Evolutionary conservation across 2,329 filamentous ascomycete species (phyloP).

Genomic region (Aspergillus hiratsukae): DNA sequence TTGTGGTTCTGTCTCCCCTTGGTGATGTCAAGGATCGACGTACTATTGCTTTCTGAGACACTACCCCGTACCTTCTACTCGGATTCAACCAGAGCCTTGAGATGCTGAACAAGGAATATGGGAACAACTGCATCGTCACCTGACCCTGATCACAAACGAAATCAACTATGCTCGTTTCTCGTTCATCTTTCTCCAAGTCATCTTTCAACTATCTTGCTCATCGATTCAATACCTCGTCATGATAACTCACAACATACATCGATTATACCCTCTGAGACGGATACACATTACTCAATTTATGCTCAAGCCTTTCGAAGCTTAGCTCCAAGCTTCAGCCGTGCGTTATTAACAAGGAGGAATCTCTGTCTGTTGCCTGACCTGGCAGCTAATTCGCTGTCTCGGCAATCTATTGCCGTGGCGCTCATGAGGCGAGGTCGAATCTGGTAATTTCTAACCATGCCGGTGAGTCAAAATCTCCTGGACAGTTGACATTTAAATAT

Average conservation of each 20-base stretch:
- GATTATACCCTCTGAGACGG: background rate
- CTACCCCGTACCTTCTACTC: constrained; percentile 6
- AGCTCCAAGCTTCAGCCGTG: background rate
- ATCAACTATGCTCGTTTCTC: background rate
- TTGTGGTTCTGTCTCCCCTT: background rate
- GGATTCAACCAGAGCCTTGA: background rate
- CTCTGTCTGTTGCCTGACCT: background rate
- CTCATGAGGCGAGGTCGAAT: background rate
- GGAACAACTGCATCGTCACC: background rate
- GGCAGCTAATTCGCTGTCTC: background rate
- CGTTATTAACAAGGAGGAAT: background rate
- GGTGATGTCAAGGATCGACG: constrained; percentile 16
- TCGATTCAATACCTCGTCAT: background rate
- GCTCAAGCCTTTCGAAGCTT: background rate
- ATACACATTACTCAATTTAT: background rate
- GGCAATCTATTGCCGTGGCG: background rate
- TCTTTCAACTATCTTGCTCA: background rate
- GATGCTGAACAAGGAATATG: background rate
- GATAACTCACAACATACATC: background rate
- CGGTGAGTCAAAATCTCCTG: background rate
- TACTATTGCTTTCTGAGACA: constrained; percentile 17
- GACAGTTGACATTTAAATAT: background rate
- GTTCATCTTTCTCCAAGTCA: background rate
- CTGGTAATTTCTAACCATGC: background rate
- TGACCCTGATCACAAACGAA: background rate